Base-by-base conservation (phyloP, 176 grass and related monocot species). In the Zoysia japonica region DNA sequence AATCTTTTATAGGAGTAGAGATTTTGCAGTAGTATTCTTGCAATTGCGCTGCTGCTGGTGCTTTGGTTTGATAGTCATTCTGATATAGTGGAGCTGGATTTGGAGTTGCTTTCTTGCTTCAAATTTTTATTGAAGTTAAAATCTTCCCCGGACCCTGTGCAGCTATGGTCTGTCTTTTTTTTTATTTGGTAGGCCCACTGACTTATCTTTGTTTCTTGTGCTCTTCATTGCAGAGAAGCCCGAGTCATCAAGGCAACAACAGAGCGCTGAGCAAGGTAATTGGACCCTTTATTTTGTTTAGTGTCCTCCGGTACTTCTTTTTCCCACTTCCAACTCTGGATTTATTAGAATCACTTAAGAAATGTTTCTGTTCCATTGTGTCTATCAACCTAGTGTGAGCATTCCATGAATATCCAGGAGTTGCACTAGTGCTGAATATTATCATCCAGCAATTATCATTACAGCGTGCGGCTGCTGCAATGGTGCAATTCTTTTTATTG, bases 191-290 rank as follows among this genome's bases (percentile, higher is more conserved):
- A 55, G 54, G 65, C 44, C 74, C 28, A 64, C 41, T 61, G 47
- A 76, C 64, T 53, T 71, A 16, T 63, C 72, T 65, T 74, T 60
- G 16, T 53, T 81, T 61, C 35, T 76, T 83, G 35, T 77, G 60
- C 15, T 77, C 80, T 77, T 44, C 35, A 13, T 87, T 90, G 61
- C 85, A 93, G 91, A 90, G 78, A 93, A 89, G 39, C 80, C 45
- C 9, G 91, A 94, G 81, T 51, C 85, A 81, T 67, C 85, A 82
- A 90, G 78, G 47, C 91, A 86, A 16, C 89, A 86, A 36, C 80
- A 68, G 62, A 87, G 65, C 59, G 69, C 62, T 28, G 89, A 97
- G 40, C 80, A 82, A 92, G 95, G 94, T 97, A 93, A 81, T 53
- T 57, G 42, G 54, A 65, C 41, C 15, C 38, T 73, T 35, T 60